Base-by-base conservation (phyloP, 2,329 filamentous ascomycete species). In the Claviceps sp. region DNA sequence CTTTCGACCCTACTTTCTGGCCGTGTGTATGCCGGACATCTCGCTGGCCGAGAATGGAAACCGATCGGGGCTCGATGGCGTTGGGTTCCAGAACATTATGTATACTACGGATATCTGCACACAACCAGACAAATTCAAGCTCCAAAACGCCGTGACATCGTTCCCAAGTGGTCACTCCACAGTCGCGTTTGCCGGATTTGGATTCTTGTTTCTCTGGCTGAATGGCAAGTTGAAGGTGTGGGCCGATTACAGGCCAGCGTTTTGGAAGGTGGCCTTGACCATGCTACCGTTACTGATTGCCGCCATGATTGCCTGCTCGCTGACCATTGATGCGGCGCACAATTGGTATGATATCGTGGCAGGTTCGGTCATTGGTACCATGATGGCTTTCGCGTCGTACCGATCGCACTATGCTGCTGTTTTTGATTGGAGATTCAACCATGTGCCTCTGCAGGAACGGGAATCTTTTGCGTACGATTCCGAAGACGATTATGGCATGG, bases 181-280 rank as follows among this genome's bases (percentile, higher is more conserved):
- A 0, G 79, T 78, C 1, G 80, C 80, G 0, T 84, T 81, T 54
- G 79, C 81, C 0, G 79, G 78, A 2, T 80, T 79, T 55, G 72
- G 81, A 7, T 87, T 79, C 61, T 66, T 87, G 7, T 82, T 75
- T 57, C 69, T 87, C 11, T 87, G 85, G 68, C 70, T 86, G 26
- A 86, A 87, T 60, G 83, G 81, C 38, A 87, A 87, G 67, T 69
- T 87, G 41, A 87, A 87, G 68, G 75, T 85, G 49, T 85, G 78
- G 68, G 71, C 76, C 19, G 81, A 85, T 62, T 78, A 84, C 61
- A 80, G 83, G 54, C 76, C 83, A 0, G 72, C 77, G 0, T 76
- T 84, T 65, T 87, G 82, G 82, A 86, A 85, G 64, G 67, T 86
- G 4, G 68, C 77, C 4, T 71, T 74, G 10, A 69, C 78, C 2